Conservation (phyloP, 1,284 basidiomycete genomes). For the Ustilago crameri region DNA sequence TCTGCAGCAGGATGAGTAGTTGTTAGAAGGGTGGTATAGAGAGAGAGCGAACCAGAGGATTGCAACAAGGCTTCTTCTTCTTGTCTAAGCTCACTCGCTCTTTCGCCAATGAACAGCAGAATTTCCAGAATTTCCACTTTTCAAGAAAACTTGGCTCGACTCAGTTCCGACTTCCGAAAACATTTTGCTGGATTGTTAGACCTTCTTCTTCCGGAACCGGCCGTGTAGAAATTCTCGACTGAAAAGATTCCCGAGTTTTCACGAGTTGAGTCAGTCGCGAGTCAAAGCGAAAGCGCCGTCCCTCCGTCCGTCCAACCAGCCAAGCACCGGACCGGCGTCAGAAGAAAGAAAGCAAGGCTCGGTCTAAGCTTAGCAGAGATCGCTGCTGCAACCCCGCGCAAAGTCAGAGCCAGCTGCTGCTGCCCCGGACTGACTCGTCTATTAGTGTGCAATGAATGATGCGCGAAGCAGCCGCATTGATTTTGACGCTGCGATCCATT, state of each 20-base stretch:
- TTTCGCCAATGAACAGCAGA: background rate
- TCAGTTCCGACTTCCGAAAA: slow-evolving; percentile 22
- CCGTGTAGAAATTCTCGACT: too few species aligned
- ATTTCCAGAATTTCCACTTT: slow-evolving; percentile 9
- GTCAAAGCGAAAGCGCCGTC: background rate
- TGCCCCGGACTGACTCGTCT: slow-evolving; percentile 9
- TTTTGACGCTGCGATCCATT: background rate
- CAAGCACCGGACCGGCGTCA: slow-evolving; percentile 19
- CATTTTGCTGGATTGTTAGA: slow-evolving; percentile 1
- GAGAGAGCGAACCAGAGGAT: background rate
- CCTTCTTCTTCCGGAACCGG: background rate
- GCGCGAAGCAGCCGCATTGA: slow-evolving; percentile 1
- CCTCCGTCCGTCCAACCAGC: too few species aligned
- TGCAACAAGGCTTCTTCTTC: background rate
- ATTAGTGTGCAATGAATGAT: too few species aligned
- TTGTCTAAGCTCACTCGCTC: slow-evolving; percentile 4
- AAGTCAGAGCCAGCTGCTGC: background rate
- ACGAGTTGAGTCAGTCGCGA: slow-evolving; percentile 37
- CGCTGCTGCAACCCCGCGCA: slow-evolving; percentile 18
- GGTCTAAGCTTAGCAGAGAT: background rate
- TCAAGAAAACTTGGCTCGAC: background rate
- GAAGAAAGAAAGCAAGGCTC: too few species aligned
- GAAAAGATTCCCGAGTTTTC: slow-evolving; percentile 38
- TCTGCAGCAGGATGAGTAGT: too few species aligned
- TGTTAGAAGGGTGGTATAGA: background rate